Base-by-base conservation (phyloP, 2,329 filamentous ascomycete species). In the Colletotrichum phormii region DNA sequence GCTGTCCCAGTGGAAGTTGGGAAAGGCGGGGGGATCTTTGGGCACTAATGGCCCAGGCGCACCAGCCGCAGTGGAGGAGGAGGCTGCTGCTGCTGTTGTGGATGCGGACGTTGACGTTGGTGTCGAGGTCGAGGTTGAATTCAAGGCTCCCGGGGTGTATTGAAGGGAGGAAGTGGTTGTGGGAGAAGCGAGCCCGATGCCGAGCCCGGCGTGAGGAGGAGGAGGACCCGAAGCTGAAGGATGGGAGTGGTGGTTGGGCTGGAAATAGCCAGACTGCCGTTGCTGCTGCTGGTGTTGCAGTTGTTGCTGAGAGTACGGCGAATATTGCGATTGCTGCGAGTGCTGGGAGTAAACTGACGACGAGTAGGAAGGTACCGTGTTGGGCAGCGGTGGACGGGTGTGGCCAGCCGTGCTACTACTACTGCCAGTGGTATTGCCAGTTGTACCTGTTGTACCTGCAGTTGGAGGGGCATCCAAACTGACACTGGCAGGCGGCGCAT, bases 401-500 rank as follows among this genome's bases (percentile, higher is more conserved):
- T 31, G 22, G 65, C 49, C 81, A 80, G 33, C 63, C 46, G 42
- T 67, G 42, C 13, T 60, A 71, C 54, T 62, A 54, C 13, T 62
- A 15, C 13, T 60, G 42, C 69, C 74, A 58, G 26, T 42, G 55
- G 70, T 76, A 72, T 61, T 74, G 75, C 67, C 75, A 26, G 42
- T 49, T 42, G 72, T 49, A 49, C 15, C 71, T 59, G 42, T 49
- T 42, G 72, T 49, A 49, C 15, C 71, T 63, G 37, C 67, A 33
- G 55, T 60, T 29, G 26, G 15, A 33, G 54, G 29, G 13, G 12
- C 42, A 22, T 49, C 18, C 42, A 22, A 49, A 49, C n/a, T 54
- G 51, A 54, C 51, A 24, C n/a, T 53, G n/a, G 7, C 60, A 35
- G 12, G 33, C 42, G 29, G n/a, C 29, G n/a, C 18, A 46, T 46